Percentiles rank a stretch among this genome's conserved stretches.
Evolutionary conservation across 768 basidiomycete genomes (phyloP).

Genomic region (Pluteus cervinus): DNA sequence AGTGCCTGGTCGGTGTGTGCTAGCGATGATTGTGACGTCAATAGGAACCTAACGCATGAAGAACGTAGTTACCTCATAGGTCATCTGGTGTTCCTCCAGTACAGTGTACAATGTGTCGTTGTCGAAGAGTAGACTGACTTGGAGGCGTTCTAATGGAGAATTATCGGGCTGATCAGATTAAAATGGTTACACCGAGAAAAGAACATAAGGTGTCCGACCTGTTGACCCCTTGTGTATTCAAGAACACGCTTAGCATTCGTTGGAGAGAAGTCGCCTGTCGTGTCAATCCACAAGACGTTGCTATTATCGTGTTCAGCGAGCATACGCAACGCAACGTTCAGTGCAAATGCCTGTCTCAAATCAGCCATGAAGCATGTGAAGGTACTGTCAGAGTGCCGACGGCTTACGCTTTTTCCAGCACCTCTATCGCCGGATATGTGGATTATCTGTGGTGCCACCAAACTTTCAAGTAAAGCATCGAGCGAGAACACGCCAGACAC

Average conservation of each 20-base stretch:
- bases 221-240: conserved; percentile 18
- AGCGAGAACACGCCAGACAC: conserved; percentile 39
- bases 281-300: conserved; percentile 65
- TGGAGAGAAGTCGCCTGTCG: conserved; percentile 58
- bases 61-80: no score
- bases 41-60: no score
- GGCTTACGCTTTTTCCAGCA: conserved; percentile 65
- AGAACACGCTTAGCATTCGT: conserved; percentile 38
- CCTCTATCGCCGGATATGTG: conserved; percentile 64
- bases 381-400: not conserved
- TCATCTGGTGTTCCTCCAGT: no score
- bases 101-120: conserved; percentile 46
- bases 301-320: conserved; percentile 32
- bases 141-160: conserved; percentile 46
- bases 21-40: conserved; percentile 8
- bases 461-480: conserved; percentile 45
- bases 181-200: conserved; percentile 1
- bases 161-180: conserved; percentile 16
- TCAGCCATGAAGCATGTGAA: not conserved
- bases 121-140: conserved; percentile 53
- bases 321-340: conserved; percentile 52
- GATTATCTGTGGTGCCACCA: conserved; percentile 47
- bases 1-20: conserved; percentile 7
- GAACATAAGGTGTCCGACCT: conserved; percentile 9
- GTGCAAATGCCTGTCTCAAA: conserved; percentile 45